Base-by-base conservation (phyloP, 768 basidiomycete genomes). In the Rhodocollybia butyracea region DNA sequence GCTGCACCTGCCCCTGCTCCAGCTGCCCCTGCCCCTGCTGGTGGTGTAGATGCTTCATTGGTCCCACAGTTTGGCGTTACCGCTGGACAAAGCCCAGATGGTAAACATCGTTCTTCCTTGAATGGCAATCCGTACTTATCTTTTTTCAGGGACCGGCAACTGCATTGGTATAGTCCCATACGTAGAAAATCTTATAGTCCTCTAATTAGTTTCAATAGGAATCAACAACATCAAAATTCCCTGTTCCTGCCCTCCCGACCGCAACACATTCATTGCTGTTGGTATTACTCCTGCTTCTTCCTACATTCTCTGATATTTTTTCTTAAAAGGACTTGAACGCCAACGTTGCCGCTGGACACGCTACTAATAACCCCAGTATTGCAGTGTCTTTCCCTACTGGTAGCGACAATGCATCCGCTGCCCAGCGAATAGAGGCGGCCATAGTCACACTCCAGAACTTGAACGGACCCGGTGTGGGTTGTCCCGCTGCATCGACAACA, bases 361-460 rank as follows among this genome's bases (percentile, higher is more conserved):
- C 78, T 3, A 76, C 84, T 34, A 84, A 88, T 68, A 89, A 89
- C 66, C 83, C 88, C 10, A 64, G 71, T 1, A 73, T 89, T 50
- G 52, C 65, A 15, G 70, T 89, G 2, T 74, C 78, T 13, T 91
- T 87, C 77, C 88, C 87, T 2, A 78, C 78, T 1, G 85, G 83
- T 60, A 70, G 75, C 59, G 82, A 80, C 5, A 75, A 72, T 54
- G 68, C 66, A 7, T 80, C 82, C 45, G 74, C 82, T 63, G 67
- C 79, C 42, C 73, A 82, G 0, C 82, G 88, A 30, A 72, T 90
- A 56, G 70, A 81, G 45, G 77, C 86, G 26, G 77, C 82, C 5
- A 63, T 83, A 11, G 77, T 87, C 34, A 85, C 88, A 5, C 71
- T 90, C n/a, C 89, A 91, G 71, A 91, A 90, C 66, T 66, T 90